phyloP scores from a whole-genome alignment of 2,329 filamentous ascomycete genomes.

The Stemphylium lycopersici region DNA sequence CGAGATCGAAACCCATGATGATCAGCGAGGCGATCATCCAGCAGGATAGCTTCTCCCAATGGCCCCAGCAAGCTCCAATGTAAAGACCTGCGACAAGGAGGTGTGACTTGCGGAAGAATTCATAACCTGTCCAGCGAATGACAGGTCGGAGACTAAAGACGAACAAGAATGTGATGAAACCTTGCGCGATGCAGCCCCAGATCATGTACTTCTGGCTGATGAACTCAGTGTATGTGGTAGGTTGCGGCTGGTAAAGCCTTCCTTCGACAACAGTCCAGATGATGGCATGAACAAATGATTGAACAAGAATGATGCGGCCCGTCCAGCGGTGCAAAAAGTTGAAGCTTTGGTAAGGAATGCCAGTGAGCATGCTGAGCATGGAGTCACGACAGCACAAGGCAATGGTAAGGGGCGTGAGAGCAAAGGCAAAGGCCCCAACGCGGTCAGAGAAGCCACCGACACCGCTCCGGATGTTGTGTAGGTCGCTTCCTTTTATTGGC shows the following conservation, averaged over 20 bases:
- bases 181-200: conserved; percentile 10
- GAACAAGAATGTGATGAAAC: conserved; percentile 10
- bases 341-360: conserved; percentile 12
- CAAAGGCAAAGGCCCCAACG: conserved; percentile 10
- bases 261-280: conserved; percentile 10
- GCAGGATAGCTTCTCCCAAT: conserved; percentile 9
- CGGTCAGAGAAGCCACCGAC: conserved; percentile 10
- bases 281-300: conserved; percentile 9
- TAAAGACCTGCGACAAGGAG: conserved; percentile 10
- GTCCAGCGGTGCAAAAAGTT: conserved; percentile 14
- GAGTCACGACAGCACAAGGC: conserved; percentile 9
- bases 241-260: conserved; percentile 12
- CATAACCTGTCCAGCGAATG: conserved; percentile 14
- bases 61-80: conserved; percentile 9
- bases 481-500: conserved; percentile 1
- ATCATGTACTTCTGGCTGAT: conserved; percentile 13
- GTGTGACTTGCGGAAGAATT: conserved; percentile 13
- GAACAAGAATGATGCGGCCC: conserved; percentile 10
- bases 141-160: conserved; percentile 11
- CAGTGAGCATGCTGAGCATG: conserved; percentile 10
- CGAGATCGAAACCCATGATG: conserved; percentile 7
- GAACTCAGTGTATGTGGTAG: conserved; percentile 5
- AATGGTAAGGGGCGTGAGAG: conserved; percentile 8
- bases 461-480: conserved; percentile 10
- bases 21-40: conserved; percentile 10